Base-by-base conservation (phyloP, 495 filamentous ascomycete species). In the Neurospora sp. region DNA sequence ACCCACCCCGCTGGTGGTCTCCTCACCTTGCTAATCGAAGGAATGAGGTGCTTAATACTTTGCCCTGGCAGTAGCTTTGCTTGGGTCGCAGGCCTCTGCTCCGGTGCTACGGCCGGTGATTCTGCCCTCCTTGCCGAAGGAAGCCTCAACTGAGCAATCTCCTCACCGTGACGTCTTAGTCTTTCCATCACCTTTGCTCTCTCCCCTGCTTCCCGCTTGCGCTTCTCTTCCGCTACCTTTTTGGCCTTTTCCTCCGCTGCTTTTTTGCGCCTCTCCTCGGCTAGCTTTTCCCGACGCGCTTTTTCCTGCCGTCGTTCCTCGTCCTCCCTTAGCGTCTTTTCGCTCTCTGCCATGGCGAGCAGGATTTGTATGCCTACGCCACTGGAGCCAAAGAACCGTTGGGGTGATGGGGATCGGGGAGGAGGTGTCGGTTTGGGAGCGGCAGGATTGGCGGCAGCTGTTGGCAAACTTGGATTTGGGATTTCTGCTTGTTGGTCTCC, bases 311-410 rank as follows among this genome's bases (percentile, higher is more conserved):
- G 39, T 6, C 45, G 73, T 59, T 68, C 77, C 37, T 44, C 65
- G 6, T 76, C 76, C 40, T 74, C 71, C 16, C 61, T 37, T 20
- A 59, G 37, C 0, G 70, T 74, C 70, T 77, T 70, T 20, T 35
- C 27, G 68, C 68, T 74, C 4, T 69, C 20, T 3, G 16, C 20
- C 14, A 74, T 31, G 39, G 73, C 75, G 0, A 53, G 22, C 6
- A 75, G 40, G 10, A 69, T n/a, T 4, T 72, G n/a, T 1, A 75
- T 31, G 8, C 71, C 76, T 39, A 40, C 8, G n/a, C 71, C 71
- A 68, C 71, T 71, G 16, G 73, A 72, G 6, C 65, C 38, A 53
- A 75, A 78, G 74, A 76, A 73, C 3, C 68, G 70, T 4, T 40
- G 53, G 38, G 65, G 79, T 27, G 48, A 53, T 17, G 70, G 61